A percentile compares a stretch with the other conserved stretches of the same genome.
Evolutionary conservation across 2,329 filamentous ascomycete species (phyloP).

Genomic region (Nemania bipapillata): DNA sequence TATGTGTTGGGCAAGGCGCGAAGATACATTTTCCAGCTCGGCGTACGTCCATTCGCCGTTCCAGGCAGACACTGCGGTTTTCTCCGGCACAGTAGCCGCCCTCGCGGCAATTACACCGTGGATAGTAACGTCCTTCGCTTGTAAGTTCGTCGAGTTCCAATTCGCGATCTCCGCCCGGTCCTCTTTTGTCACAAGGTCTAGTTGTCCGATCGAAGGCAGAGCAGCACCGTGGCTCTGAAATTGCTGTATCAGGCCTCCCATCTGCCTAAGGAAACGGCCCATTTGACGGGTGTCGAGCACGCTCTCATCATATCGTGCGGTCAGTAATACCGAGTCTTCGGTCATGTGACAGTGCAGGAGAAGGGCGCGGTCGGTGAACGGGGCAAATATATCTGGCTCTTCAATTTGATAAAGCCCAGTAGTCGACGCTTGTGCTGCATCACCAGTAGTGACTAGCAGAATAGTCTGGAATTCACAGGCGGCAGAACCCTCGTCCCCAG

Average conservation of each 20-base stretch:
- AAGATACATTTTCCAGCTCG: conserved; percentile 24
- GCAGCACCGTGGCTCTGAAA: conserved; percentile 18
- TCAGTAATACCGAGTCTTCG: conserved; percentile 15
- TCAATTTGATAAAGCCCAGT: conserved; percentile 20
- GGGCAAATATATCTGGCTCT: conserved; percentile 20
- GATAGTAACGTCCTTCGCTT: neutral
- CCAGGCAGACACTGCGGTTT: conserved; percentile 27
- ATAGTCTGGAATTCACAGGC: conserved; percentile 30
- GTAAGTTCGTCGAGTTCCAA: conserved; percentile 18
- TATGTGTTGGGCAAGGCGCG: conserved; percentile 21
- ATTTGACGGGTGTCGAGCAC: conserved; percentile 18
- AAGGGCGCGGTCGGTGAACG: conserved; percentile 27
- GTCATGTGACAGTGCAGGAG: conserved; percentile 20
- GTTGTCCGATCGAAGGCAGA: conserved; percentile 17
- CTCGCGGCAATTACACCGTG: conserved; percentile 19
- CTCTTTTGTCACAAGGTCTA: conserved; percentile 23
- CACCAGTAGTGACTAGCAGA: conserved; percentile 21
- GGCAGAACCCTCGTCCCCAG: conserved; percentile 22
- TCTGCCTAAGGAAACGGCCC: conserved; percentile 21
- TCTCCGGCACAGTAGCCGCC: neutral
- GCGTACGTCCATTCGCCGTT: conserved; percentile 26
- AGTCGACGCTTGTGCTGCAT: conserved; percentile 7
- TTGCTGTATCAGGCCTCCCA: conserved; percentile 26
- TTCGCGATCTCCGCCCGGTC: conserved; percentile 19
- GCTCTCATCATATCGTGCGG: conserved; percentile 23